Conservation (phyloP, 1,139 yeast genomes). For the Protomyces lactucae-debilis region DNA sequence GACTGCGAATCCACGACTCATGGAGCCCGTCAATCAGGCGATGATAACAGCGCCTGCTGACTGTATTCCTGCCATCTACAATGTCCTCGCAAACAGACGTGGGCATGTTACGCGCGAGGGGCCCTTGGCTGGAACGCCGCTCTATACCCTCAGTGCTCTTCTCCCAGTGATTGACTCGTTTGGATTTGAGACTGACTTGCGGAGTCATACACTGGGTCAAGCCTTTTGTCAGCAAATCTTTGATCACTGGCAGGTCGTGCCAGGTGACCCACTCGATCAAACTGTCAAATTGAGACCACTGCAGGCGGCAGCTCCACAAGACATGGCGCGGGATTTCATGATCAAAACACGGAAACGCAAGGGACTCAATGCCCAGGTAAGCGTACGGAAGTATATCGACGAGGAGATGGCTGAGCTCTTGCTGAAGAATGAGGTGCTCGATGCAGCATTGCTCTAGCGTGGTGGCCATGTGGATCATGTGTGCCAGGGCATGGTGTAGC, state of each 20-base stretch:
- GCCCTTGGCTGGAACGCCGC: constrained; percentile 71
- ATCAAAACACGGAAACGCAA: constrained; percentile 83
- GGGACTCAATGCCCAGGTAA: constrained; percentile 70
- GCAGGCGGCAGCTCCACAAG: constrained; percentile 64
- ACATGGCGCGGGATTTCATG: constrained; percentile 82
- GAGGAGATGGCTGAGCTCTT: constrained; percentile 27
- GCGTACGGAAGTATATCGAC: constrained; percentile 57
- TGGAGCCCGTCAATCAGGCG: constrained; percentile 78
- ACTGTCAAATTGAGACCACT: constrained; percentile 60
- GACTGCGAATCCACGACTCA: constrained; percentile 68
- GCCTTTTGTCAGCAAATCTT: constrained; percentile 67
- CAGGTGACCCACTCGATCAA: constrained; percentile 85
- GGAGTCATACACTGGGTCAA: constrained; percentile 72
- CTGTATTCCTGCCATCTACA: constrained; percentile 48
- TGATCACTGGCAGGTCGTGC: constrained; percentile 67
- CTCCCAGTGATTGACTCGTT: constrained; percentile 86
- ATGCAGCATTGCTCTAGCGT: not conserved
- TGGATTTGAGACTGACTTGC: constrained; percentile 81
- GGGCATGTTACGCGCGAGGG: constrained; percentile 53
- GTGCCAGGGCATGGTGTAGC: no score
- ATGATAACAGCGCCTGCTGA: constrained; percentile 53
- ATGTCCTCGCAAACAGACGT: constrained; percentile 58
- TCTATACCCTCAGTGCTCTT: constrained; percentile 56
- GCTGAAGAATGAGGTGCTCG: constrained; percentile 10
- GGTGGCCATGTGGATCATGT: no score